Base-by-base conservation (phyloP, 225 moss, liverwort and hornwort species). In the Asterella californica region DNA sequence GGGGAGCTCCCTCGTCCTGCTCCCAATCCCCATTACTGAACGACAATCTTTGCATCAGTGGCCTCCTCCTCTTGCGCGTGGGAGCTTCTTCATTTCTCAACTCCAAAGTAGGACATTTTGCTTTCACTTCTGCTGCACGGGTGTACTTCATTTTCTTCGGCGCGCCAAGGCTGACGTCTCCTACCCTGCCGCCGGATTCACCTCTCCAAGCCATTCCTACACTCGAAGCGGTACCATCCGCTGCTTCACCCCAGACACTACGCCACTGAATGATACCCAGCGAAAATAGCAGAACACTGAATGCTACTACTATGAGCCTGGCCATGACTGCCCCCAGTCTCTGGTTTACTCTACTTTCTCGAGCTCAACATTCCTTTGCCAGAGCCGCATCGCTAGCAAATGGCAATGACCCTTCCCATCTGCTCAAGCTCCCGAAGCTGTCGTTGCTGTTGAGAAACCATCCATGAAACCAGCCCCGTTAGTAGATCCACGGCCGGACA, bases 21-120 rank as follows among this genome's bases (percentile, higher is more conserved):
- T 83, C 80, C 87, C 87, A 88, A 70, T 87, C 80, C 46, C 87
- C 87, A 15, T 78, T 25, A 15, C 27, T 32, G 50, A 87, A 85
- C 2, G 83, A 79, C 38, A 84, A 63, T 46, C 82, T 80, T 1
- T 42, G 66, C 63, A 69, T 73, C 29, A 84, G 66, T 24, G 70
- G 54, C 14, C 76, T 42, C 76, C 79, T 49, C 75, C 37, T 52
- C 1, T 32, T 64, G 27, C 10, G 15, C 2, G 61, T 15, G 9
- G 47, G 54, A 47, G 65, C 38, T 22, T 82, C 45, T 21, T 47
- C 1, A 2, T 75, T 55, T 75, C 87, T 83, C 36, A 63, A 29
- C 12, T 75, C 78, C 85, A 88, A 77, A 21, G 17, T 5, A 12
- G 87, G 87, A 72, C 87, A 88, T 29, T 73, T 85, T 7, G 33